These are phyloP conservation scores for Trichoderma asperellum DNA, from an alignment of 2,329 filamentous ascomycete species.

Conservation along the genomic window DNA sequence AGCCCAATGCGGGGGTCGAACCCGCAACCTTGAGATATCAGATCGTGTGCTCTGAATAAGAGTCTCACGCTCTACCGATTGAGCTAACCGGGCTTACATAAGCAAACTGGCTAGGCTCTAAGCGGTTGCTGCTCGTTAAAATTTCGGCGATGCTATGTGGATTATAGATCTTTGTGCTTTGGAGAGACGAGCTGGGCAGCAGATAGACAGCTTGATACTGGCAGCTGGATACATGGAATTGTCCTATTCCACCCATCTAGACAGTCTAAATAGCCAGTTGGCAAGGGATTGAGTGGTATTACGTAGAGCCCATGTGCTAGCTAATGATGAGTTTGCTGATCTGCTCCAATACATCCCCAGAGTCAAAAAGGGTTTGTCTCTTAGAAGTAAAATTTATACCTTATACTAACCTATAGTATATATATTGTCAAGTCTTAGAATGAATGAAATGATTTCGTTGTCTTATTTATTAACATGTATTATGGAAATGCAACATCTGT, in stretches of 20 bases:
- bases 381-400: background rate
- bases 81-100: conserved; percentile 43
- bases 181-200: too few relatives aligned
- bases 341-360: background rate
- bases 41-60: conserved; percentile 46
- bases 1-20: conserved; percentile 54
- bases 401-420: background rate
- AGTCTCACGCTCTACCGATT: conserved; percentile 71
- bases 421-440: background rate
- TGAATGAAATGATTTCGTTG: background rate
- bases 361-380: background rate
- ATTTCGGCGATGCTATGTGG: background rate
- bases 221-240: too few relatives aligned
- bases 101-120: background rate
- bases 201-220: too few relatives aligned
- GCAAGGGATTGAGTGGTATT: too few relatives aligned
- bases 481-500: background rate
- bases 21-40: conserved; percentile 59
- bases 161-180: background rate
- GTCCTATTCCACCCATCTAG: too few relatives aligned
- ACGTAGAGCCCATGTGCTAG: too few relatives aligned
- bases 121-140: background rate
- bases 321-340: too few relatives aligned
- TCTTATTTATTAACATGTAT: background rate
- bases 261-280: too few relatives aligned